phyloP scores from a whole-genome alignment of 805 yeast genomes.

The Candida pini region DNA sequence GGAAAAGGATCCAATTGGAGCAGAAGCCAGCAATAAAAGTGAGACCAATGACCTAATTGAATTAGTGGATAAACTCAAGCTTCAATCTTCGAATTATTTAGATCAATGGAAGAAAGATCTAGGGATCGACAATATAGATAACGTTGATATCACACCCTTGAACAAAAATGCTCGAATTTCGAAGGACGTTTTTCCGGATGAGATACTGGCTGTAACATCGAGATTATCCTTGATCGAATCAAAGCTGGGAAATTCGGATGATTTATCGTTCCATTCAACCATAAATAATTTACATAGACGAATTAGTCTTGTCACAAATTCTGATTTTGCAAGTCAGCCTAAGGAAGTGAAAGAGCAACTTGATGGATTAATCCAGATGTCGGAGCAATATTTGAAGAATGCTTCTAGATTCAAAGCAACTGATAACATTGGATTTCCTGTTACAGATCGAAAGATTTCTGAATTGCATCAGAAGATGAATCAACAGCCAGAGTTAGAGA shows the following conservation, averaged over 20 bases:
- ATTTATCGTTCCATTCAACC: slow-evolving; percentile 15
- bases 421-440: slow-evolving; percentile 4
- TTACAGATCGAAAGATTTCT: slow-evolving; percentile 17
- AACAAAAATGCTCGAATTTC: neutral
- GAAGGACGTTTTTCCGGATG: neutral
- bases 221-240: slow-evolving; percentile 12
- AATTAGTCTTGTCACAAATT: slow-evolving; percentile 15
- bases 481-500: slow-evolving; percentile 15
- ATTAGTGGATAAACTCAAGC: slow-evolving; percentile 4
- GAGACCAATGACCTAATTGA: neutral
- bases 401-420: slow-evolving; percentile 4
- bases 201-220: slow-evolving; percentile 4
- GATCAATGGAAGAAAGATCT: slow-evolving; percentile 7
- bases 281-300: slow-evolving; percentile 23
- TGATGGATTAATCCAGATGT: slow-evolving; percentile 4
- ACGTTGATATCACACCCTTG: neutral
- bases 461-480: slow-evolving; percentile 15
- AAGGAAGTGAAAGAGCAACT: slow-evolving; percentile 14
- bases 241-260: slow-evolving; percentile 8
- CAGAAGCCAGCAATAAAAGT: neutral
- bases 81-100: slow-evolving; percentile 3
- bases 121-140: neutral
- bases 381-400: slow-evolving; percentile 8
- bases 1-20: slow-evolving; percentile 2
- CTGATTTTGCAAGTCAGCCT: slow-evolving; percentile 8